These are phyloP conservation scores for Pseudocercospora cruenta DNA, from an alignment of 2,329 filamentous ascomycete species.

Conservation along the genomic window DNA sequence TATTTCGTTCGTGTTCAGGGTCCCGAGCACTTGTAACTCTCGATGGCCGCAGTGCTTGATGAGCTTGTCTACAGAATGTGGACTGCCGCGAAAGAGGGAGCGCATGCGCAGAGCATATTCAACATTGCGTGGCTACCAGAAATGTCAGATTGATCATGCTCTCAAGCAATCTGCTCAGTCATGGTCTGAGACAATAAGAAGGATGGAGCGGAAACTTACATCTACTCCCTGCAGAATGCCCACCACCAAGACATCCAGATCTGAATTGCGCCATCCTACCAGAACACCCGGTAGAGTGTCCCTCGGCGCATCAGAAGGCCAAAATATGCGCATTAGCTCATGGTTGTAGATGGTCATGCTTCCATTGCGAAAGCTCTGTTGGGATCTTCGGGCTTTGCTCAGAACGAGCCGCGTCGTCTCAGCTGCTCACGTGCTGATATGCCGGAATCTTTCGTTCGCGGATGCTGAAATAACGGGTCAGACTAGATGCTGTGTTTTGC, in stretches of 20 bases:
- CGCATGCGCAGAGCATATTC: constrained; percentile 85
- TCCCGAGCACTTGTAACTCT: constrained; percentile 82
- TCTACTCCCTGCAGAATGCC: constrained; percentile 89
- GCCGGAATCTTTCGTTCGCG: constrained; percentile 73
- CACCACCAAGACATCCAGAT: constrained; percentile 86
- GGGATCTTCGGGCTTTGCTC: constrained; percentile 38
- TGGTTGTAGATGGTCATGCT: constrained; percentile 69
- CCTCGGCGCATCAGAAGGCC: constrained; percentile 79
- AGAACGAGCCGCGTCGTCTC: constrained; percentile 92
- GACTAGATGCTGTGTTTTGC: constrained; percentile 18
- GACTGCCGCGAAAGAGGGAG: constrained; percentile 79
- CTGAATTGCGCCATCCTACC: constrained; percentile 94
- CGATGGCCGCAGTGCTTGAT: constrained; percentile 82
- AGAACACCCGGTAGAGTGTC: constrained; percentile 79
- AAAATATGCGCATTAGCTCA: constrained; percentile 96
- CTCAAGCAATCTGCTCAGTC: too few species aligned
- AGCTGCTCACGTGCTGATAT: constrained; percentile 96
- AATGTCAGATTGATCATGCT: constrained; percentile 19
- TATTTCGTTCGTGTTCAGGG: constrained; percentile 67
- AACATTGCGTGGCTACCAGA: constrained; percentile 70
- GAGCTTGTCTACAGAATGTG: constrained; percentile 77
- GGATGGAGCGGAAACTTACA: constrained; percentile 49
- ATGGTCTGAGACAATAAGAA: too few species aligned
- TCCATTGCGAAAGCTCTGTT: constrained; percentile 49
- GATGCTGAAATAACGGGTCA: constrained; percentile 65